Base-by-base conservation (phyloP, 2,329 filamentous ascomycete genomes). In the Penicillium olsonii region DNA sequence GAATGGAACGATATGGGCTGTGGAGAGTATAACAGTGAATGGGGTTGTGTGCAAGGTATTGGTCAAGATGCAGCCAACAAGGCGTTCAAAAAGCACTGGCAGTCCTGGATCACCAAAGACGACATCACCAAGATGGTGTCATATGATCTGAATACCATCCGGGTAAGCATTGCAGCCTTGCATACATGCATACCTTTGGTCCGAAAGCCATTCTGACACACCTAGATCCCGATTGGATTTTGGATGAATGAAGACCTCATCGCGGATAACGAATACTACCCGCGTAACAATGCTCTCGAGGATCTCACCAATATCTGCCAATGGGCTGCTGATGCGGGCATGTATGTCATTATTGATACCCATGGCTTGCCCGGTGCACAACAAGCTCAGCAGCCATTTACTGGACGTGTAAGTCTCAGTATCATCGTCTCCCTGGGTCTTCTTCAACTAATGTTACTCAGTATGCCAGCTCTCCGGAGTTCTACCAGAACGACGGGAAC, bases 401-500 rank as follows among this genome's bases (percentile, higher is more conserved):
- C 78, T 5, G 78, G 77, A 6, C 27, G 40, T 22, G 40, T 42
- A 20, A 33, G 27, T 42, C 9, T 18, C 14, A 31, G 10, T 18
- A 5, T 22, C 17, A 31, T 8, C 12, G 2, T 11, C 17, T 29
- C 18, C 5, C 6, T 5, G 12, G n/a, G n/a, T n/a, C n/a, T 5
- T 29, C 19, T 18, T 20, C 5, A 19, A 12, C 12, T 31, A n/a
- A 42, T 20, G 12, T 14, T 18, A 8, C n/a, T 12, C 62, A 74
- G 70, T 68, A 66, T 46, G 69, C 68, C 5, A 45, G 65, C 3
- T 59, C 49, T 0, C 57, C 80, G 1, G 79, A 79, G 4, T 85
- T 85, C 68, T 85, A 82, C 64, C 68, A 73, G 31, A 71, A 76
- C 50, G 79, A 77, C 60, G 75, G 84, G 62, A 85, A 81, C 63